A percentile compares a stretch with the other conserved stretches of the same genome.
phyloP scores from a whole-genome alignment of 768 basidiomycete genomes.

The Rhizopogon roseolus region DNA sequence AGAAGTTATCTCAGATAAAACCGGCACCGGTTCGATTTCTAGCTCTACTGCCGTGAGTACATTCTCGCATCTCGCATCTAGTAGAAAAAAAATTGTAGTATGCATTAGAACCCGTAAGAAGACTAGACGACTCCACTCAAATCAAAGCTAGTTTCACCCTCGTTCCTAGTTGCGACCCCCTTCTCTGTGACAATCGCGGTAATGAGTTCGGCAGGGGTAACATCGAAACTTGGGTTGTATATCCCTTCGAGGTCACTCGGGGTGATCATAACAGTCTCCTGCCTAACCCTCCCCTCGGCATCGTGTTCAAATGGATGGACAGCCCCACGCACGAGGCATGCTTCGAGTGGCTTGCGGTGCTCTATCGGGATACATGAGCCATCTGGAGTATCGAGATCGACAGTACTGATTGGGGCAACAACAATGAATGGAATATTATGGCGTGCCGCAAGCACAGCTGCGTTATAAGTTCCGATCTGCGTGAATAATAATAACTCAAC shows the following conservation, averaged over 20 bases:
- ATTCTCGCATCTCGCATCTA: not conserved
- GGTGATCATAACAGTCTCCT: constrained; percentile 82
- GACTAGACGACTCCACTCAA: constrained; percentile 33
- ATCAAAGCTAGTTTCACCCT: constrained; percentile 57
- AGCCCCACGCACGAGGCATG: constrained; percentile 82
- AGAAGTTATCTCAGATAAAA: no score
- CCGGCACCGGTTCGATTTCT: not conserved
- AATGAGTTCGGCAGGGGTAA: constrained; percentile 90
- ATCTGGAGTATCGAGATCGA: constrained; percentile 75
- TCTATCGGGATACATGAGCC: constrained; percentile 90
- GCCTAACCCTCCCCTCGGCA: constrained; percentile 43
- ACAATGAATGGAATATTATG: constrained; percentile 91
- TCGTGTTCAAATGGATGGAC: constrained; percentile 49
- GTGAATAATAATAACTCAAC: not conserved
- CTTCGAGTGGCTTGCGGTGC: constrained; percentile 83
- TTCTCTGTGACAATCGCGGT: constrained; percentile 95
- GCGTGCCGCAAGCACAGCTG: constrained; percentile 84
- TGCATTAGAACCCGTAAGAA: not conserved
- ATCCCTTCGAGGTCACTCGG: constrained; percentile 55
- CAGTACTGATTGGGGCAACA: constrained; percentile 87
- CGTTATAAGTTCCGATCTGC: constrained; percentile 91
- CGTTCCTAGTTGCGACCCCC: constrained; percentile 76
- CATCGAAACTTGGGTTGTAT: constrained; percentile 96
- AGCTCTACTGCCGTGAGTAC: not conserved
- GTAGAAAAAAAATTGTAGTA: not conserved